Percentiles rank a stretch among this genome's conserved stretches.
These are phyloP conservation scores for Boletus semigastroideus DNA, from an alignment of 1,284 basidiomycete species.

Conservation along the genomic window DNA sequence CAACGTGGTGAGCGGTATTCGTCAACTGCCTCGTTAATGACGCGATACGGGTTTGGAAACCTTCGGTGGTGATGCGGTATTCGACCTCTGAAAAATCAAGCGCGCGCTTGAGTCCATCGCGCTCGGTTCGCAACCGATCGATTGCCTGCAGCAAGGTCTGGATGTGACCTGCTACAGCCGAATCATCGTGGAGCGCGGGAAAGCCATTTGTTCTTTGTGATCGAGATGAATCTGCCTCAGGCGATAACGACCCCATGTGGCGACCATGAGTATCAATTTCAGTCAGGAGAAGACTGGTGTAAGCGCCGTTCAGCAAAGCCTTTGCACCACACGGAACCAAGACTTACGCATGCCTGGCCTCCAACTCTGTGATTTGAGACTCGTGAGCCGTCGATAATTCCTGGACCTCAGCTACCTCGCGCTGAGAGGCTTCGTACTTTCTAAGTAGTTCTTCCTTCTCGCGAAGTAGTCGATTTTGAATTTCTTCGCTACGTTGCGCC, in stretches of 20 bases:
- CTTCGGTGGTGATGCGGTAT: slow-evolving; percentile 62
- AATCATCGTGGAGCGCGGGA: slow-evolving; percentile 28
- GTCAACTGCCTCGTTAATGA: slow-evolving; percentile 30
- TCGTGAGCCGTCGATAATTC: slow-evolving; percentile 19
- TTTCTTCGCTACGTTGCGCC: slow-evolving; percentile 37
- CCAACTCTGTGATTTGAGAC: slow-evolving; percentile 23
- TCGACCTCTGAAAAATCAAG: slow-evolving; percentile 74
- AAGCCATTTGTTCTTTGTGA: neutral
- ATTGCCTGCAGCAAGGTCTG: slow-evolving; percentile 61
- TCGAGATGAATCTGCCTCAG: slow-evolving; percentile 3
- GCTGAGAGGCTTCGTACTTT: slow-evolving; percentile 13
- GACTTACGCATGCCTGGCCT: slow-evolving; percentile 23
- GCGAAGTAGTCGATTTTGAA: slow-evolving; percentile 27
- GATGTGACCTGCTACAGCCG: slow-evolving; percentile 41
- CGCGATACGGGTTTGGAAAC: slow-evolving; percentile 43
- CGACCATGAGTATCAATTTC: slow-evolving; percentile 16
- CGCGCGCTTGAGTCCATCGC: slow-evolving; percentile 65
- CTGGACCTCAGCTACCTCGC: slow-evolving; percentile 13
- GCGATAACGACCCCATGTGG: neutral
- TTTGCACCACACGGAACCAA: neutral
- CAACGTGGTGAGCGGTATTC: neutral
- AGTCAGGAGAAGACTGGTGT: slow-evolving; percentile 20
- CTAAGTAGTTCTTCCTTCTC: slow-evolving; percentile 30
- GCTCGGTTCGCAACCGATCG: slow-evolving; percentile 65
- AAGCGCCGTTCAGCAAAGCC: neutral